Percentiles rank a stretch among this genome's conserved stretches.
These are phyloP conservation scores for Pythium volutum DNA, from an alignment of 352 stramenopile species.

Conservation along the genomic window DNA sequence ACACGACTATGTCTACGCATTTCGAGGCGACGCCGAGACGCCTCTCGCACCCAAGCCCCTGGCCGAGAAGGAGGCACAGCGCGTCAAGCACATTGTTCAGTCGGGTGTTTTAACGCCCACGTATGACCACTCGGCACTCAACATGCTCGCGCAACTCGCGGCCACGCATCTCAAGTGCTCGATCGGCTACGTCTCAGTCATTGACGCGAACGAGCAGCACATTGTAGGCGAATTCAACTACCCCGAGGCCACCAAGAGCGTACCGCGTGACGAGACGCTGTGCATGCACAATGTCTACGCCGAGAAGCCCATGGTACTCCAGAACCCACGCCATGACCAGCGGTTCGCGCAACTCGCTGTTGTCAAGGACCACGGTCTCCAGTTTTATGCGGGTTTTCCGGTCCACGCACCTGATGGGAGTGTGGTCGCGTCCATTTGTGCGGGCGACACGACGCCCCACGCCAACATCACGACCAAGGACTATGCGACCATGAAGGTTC, in stretches of 20 bases:
- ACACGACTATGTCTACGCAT: conserved; percentile 52
- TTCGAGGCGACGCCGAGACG: conserved; percentile 23
- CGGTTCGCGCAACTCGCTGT: conserved; percentile 51
- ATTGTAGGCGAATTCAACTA: conserved; percentile 44
- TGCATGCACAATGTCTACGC: conserved; percentile 50
- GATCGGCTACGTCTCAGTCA: conserved; percentile 64
- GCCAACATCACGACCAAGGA: conserved; percentile 65
- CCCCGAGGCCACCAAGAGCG: conserved; percentile 23
- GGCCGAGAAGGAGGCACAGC: conserved; percentile 35
- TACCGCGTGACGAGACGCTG: conserved; percentile 51
- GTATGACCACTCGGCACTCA: conserved; percentile 45
- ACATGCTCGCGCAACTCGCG: conserved; percentile 54
- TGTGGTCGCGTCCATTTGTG: conserved; percentile 45
- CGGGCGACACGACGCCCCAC: conserved; percentile 40
- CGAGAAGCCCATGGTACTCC: conserved; percentile 58
- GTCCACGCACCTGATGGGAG: conserved; percentile 41
- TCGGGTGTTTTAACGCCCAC: conserved; percentile 36
- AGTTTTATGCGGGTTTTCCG: conserved; percentile 69
- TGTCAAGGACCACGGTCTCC: conserved; percentile 41
- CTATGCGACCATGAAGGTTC: conserved; percentile 70
- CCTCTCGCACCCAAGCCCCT: conserved; percentile 44
- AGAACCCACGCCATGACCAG: conserved; percentile 63
- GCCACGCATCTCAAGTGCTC: conserved; percentile 48
- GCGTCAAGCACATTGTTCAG: conserved; percentile 43
- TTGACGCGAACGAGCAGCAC: conserved; percentile 38